phyloP scores from a whole-genome alignment of 306 rosid species.

The Prosopis cineraria region DNA sequence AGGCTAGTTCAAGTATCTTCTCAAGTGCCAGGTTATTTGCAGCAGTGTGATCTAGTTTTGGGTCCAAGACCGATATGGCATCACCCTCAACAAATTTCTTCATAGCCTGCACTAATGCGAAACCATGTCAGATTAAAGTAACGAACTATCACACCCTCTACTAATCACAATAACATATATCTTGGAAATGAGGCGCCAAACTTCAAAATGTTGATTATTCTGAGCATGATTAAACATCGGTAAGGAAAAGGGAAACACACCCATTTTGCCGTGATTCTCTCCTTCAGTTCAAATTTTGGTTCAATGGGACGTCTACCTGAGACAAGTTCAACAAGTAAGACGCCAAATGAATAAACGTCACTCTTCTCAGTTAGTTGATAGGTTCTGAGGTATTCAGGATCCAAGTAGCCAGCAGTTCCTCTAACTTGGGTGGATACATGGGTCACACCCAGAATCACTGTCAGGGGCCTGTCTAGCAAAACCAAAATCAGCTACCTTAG shows the following conservation, averaged over 20 bases:
- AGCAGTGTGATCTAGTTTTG: constrained; percentile 58
- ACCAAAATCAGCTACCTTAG: constrained; percentile 98
- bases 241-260: constrained; percentile 45
- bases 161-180: not conserved
- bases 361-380: constrained; percentile 95
- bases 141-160: not conserved
- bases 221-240: not conserved
- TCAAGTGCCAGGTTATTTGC: constrained; percentile 64
- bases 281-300: constrained; percentile 72
- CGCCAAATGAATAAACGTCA: constrained; percentile 96
- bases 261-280: constrained; percentile 87
- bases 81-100: constrained; percentile 72
- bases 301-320: constrained; percentile 98
- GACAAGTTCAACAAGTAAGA: constrained; percentile 85
- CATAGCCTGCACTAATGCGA: constrained; percentile 73
- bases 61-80: constrained; percentile 63
- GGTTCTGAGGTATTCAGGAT: constrained; percentile 92
- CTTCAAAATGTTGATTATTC: too few relatives aligned
- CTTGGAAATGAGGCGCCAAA: too few relatives aligned
- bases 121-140: not conserved
- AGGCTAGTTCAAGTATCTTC: constrained; percentile 82
- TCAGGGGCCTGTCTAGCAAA: constrained; percentile 92
- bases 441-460: constrained; percentile 81
- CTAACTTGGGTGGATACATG: constrained; percentile 95
- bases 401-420: constrained; percentile 99